Conservation (phyloP, 2,329 filamentous ascomycete species). For the Fusarium liriodendri region DNA sequence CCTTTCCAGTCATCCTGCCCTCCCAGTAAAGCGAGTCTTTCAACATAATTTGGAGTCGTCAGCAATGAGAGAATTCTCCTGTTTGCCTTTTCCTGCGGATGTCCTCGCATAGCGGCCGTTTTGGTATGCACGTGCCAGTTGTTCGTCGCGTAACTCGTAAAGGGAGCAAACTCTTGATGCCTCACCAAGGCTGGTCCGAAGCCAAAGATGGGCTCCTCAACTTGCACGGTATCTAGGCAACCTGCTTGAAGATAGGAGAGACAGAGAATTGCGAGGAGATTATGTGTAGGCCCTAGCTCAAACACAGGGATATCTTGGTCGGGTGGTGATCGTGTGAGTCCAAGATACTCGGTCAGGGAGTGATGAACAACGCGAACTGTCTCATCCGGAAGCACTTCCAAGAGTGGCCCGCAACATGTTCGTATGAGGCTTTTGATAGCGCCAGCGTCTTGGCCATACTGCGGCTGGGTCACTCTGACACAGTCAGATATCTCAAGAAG, state of each 20-base stretch:
- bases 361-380: slow-evolving; percentile 58
- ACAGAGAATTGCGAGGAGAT: not conserved
- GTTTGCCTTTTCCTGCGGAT: not conserved
- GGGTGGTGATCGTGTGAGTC: not conserved
- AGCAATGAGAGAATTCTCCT: not conserved
- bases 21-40: not conserved
- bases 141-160: not conserved
- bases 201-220: not conserved
- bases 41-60: not conserved
- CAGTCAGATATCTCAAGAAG: slow-evolving; percentile 53
- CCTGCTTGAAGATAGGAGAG: not conserved
- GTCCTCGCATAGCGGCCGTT: not conserved
- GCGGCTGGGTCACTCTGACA: slow-evolving; percentile 28
- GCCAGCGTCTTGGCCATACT: slow-evolving; percentile 21
- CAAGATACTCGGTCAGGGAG: slow-evolving; percentile 59
- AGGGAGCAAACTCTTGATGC: not conserved
- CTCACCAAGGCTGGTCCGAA: not conserved
- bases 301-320: not conserved
- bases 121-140: not conserved
- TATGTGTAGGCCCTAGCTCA: not conserved
- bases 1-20: not conserved
- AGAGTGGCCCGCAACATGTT: slow-evolving; percentile 53
- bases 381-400: slow-evolving; percentile 58
- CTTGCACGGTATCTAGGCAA: not conserved
- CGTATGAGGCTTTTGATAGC: slow-evolving; percentile 51